These are phyloP conservation scores for Phanerodontia chrysosporium DNA, from an alignment of 768 basidiomycete genomes.

Conservation along the genomic window DNA sequence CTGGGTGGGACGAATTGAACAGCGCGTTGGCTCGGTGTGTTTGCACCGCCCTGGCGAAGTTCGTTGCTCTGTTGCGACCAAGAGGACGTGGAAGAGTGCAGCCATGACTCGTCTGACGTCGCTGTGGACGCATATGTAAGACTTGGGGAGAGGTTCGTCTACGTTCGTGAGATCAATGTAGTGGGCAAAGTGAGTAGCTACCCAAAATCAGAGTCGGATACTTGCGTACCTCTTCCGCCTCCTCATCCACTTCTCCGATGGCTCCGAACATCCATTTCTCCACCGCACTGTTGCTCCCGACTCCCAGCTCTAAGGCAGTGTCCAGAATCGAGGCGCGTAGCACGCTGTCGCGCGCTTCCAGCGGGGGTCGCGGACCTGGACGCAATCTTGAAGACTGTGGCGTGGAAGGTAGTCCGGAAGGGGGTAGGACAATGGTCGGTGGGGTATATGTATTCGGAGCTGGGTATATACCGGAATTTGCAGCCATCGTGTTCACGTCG, in stretches of 20 bases:
- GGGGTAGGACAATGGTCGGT: neutral
- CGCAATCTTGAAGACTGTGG: neutral
- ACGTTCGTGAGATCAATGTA: neutral
- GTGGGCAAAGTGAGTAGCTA: neutral
- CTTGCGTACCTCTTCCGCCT: constrained; percentile 29
- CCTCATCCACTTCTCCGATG: constrained; percentile 52
- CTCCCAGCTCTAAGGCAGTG: constrained; percentile 63
- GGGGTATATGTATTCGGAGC: neutral
- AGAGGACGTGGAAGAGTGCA: constrained; percentile 2
- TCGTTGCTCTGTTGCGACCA: neutral
- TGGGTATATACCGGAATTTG: neutral
- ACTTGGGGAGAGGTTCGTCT: constrained; percentile 27
- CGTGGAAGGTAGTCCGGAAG: neutral
- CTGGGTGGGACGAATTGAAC: neutral
- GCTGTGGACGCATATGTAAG: constrained; percentile 39
- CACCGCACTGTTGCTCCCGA: constrained; percentile 54
- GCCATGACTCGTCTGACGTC: constrained; percentile 39
- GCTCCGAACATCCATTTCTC: constrained; percentile 74
- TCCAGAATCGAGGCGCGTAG: constrained; percentile 74
- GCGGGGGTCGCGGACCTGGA: neutral
- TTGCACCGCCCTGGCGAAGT: neutral
- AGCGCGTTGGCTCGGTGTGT: neutral
- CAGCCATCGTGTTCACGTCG: neutral
- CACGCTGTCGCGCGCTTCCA: constrained; percentile 44
- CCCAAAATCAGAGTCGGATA: neutral